Conservation (phyloP, 176 grass and related monocot species). For the Aegilops sharonensis region DNA sequence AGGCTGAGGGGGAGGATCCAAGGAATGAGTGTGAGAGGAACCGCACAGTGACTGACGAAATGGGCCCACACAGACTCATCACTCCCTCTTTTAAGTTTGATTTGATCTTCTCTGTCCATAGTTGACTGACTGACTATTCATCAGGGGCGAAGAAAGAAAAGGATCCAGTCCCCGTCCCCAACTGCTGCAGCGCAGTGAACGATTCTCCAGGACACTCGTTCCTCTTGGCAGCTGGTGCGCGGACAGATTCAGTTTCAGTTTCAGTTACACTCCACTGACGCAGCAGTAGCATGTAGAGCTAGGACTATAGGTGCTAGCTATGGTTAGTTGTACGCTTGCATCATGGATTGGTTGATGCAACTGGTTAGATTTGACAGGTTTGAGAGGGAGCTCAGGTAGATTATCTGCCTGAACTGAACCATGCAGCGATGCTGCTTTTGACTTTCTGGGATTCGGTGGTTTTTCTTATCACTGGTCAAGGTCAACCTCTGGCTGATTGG, state of each 20-base stretch:
- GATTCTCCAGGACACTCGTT: background rate
- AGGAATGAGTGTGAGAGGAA: background rate
- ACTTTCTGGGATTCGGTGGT: too few relatives aligned
- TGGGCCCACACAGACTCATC: background rate
- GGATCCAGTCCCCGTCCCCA: background rate
- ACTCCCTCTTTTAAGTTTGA: background rate
- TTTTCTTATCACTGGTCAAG: conserved; percentile 14
- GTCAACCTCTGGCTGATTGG: background rate
- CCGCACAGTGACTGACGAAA: background rate
- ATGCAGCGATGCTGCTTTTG: background rate
- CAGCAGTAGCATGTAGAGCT: too few relatives aligned
- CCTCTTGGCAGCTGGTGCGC: background rate
- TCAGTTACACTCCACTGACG: background rate
- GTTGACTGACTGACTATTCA: conserved; percentile 9
- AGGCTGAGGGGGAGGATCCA: background rate
- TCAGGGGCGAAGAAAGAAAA: background rate
- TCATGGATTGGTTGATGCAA: conserved; percentile 25
- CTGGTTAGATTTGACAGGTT: background rate
- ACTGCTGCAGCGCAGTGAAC: conserved; percentile 26
- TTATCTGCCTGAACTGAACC: background rate
- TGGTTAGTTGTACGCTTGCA: conserved; percentile 14
- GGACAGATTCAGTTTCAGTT: background rate
- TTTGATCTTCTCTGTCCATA: background rate
- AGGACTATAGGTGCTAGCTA: background rate
- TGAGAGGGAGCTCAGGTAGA: background rate